Evolutionary conservation across 1,284 basidiomycete genomes (phyloP).

Genomic region (Naganishia cerealis): DNA sequence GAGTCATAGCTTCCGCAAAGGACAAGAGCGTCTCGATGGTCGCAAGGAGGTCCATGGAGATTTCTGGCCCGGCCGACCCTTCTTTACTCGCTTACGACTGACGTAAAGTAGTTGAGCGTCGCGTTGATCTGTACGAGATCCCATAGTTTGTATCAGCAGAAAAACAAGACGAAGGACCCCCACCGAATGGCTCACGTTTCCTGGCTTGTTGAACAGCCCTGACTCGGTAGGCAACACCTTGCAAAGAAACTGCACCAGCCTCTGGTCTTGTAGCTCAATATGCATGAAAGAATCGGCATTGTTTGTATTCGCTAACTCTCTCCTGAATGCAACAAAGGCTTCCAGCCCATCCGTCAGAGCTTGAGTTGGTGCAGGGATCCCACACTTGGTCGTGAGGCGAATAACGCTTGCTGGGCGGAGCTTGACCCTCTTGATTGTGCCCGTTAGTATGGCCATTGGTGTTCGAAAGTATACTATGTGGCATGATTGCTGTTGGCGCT

Average conservation of each 20-base stretch:
- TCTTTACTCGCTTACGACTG: constrained; percentile 12
- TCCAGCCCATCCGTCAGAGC: not conserved
- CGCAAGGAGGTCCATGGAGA: not conserved
- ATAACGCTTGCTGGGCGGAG: not conserved
- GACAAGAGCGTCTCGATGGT: not conserved
- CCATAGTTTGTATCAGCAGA: not conserved
- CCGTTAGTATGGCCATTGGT: not conserved
- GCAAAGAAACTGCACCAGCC: constrained; percentile 13
- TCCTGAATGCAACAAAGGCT: constrained; percentile 6
- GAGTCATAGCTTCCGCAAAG: no score
- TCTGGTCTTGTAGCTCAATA: constrained; percentile 8
- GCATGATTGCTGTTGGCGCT: not conserved
- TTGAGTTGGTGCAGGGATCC: constrained; percentile 3
- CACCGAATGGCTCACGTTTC: constrained; percentile 4
- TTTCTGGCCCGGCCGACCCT: not conserved
- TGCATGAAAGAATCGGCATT: constrained; percentile 21
- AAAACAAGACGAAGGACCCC: not conserved
- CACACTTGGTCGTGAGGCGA: constrained; percentile 13
- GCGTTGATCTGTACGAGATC: not conserved
- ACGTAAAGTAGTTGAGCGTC: constrained; percentile 16
- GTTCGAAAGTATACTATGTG: constrained; percentile 5
- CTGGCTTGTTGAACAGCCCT: constrained; percentile 7
- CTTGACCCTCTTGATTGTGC: not conserved
- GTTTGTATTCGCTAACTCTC: constrained; percentile 14
- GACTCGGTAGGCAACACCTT: constrained; percentile 21